Evolutionary conservation across 345 rosid species (phyloP).

Genomic region (Rhodamnia argentea): DNA sequence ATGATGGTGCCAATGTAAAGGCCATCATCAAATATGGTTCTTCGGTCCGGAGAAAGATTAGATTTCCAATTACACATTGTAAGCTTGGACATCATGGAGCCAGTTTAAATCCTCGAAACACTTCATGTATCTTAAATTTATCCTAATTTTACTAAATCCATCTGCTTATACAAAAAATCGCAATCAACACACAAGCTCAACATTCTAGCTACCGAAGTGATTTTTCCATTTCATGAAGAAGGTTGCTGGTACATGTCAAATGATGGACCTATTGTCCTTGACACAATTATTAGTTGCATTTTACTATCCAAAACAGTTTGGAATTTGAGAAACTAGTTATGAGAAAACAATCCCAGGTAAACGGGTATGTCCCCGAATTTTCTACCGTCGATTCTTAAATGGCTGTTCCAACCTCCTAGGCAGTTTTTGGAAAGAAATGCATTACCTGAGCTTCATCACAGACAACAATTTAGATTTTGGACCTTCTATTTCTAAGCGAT

Average conservation of each 20-base stretch:
- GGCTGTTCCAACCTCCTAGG: not conserved
- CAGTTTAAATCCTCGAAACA: not conserved
- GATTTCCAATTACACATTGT: not conserved
- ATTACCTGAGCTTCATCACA: not conserved
- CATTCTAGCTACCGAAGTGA: not conserved
- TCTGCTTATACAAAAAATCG: not conserved
- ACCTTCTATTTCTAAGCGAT: not conserved
- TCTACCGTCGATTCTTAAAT: not conserved
- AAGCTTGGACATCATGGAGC: not conserved
- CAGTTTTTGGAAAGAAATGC: not conserved
- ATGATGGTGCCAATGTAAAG: not conserved
- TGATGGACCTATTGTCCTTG: not conserved
- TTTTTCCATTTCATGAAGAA: not conserved
- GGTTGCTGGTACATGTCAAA: not conserved
- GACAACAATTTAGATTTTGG: not conserved
- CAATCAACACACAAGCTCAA: not conserved
- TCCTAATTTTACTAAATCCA: not conserved
- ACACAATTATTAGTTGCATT: not conserved
- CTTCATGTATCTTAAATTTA: not conserved
- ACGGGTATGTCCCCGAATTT: not conserved
- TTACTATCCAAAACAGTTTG: not conserved
- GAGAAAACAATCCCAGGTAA: not conserved
- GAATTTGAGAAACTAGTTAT: not conserved
- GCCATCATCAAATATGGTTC: not conserved
- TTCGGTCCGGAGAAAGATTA: not conserved